phyloP scores from a whole-genome alignment of 2,329 filamentous ascomycete species.

The Colletotrichum sp. region DNA sequence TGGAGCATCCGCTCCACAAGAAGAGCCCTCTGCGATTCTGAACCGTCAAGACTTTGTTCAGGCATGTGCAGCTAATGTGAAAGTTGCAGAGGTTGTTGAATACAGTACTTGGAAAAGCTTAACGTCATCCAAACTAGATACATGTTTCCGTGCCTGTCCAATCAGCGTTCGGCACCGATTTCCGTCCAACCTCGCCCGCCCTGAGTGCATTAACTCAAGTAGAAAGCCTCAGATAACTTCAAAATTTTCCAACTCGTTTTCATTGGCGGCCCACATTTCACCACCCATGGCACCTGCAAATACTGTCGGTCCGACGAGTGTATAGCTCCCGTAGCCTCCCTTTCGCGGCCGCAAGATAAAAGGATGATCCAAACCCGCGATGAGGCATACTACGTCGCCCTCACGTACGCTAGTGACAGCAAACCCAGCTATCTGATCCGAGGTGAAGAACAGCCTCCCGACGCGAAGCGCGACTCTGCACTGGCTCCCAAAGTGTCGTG shows the following conservation, averaged over 20 bases:
- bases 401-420: not conserved
- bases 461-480: not conserved
- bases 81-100: not conserved
- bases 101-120: not conserved
- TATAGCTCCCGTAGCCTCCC: not conserved
- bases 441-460: not conserved
- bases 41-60: not conserved
- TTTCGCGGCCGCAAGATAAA: not conserved
- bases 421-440: not conserved
- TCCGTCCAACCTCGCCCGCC: not conserved
- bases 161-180: not conserved
- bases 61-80: not conserved
- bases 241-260: not conserved
- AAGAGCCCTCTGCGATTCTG: not conserved
- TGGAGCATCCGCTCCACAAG: not conserved
- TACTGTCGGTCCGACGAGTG: not conserved
- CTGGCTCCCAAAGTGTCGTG: not conserved
- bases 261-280: not conserved
- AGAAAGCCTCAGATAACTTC: not conserved
- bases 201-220: not conserved
- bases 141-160: not conserved
- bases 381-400: not conserved
- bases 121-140: not conserved
- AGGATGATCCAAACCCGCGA: not conserved
- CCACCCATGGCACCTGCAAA: not conserved